These are phyloP conservation scores for Xylaria sp. DNA, from an alignment of 2,329 filamentous ascomycete genomes.

Conservation along the genomic window DNA sequence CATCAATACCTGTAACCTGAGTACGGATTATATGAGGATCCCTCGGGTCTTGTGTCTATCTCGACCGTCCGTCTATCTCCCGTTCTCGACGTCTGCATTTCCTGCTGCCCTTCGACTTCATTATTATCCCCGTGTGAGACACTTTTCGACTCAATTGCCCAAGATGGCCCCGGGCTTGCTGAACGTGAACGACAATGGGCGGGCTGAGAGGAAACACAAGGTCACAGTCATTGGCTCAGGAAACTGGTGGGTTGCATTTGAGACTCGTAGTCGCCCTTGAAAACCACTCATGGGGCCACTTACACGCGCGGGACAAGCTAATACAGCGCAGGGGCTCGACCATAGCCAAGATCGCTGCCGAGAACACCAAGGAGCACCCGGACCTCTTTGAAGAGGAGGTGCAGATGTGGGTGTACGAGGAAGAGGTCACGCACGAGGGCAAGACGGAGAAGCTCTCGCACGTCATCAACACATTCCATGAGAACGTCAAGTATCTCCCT, in stretches of 20 bases:
- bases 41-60: not conserved
- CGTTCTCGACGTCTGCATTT: constrained; percentile 3
- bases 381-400: constrained; percentile 82
- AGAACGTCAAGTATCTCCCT: constrained; percentile 98
- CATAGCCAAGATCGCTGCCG: constrained; percentile 93
- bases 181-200: constrained; percentile 44
- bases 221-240: constrained; percentile 92
- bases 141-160: constrained; percentile 18
- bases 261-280: no score
- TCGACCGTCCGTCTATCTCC: constrained; percentile 5
- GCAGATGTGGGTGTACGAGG: constrained; percentile 99
- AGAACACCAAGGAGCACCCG: constrained; percentile 75
- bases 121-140: constrained; percentile 3
- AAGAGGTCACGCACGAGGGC: constrained; percentile 66
- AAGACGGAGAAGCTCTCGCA: constrained; percentile 79
- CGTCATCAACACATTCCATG: constrained; percentile 86
- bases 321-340: constrained; percentile 71
- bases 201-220: constrained; percentile 77
- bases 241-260: constrained; percentile 65
- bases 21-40: constrained; percentile 12
- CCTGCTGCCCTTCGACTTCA: constrained; percentile 3
- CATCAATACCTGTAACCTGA: not conserved
- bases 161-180: constrained; percentile 33
- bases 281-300: no score
- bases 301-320: constrained; percentile 1